Evolutionary conservation across 2,329 filamentous ascomycete genomes (phyloP), one percentile per base, ranked within the genome.

Genomic region (Clonostachys solani): DNA sequence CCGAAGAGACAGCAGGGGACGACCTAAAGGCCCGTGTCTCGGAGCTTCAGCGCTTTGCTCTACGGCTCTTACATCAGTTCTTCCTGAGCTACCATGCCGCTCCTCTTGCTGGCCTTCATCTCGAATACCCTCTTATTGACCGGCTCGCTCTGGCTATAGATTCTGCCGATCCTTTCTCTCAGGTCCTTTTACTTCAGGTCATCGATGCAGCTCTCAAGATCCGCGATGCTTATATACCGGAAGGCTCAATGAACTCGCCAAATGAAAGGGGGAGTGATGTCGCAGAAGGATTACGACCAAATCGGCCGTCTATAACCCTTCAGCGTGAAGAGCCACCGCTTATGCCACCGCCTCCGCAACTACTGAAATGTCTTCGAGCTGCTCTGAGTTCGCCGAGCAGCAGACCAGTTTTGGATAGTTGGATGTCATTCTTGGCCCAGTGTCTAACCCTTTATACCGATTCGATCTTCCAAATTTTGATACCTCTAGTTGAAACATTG

Each of bases 401-500:
- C 54, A 83, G 89, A 6, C 75, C 83, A 9, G 85, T 95, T 6
- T 72, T 99, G 35, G 92, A 97, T 57, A 92, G 89, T 61, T 99
- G 95, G 95, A 84, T 96, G 10, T 77, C 81, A 33, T 92, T 99
- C 55, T 74, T 99, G 8, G 81, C 83, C 5, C 87, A 92, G 60
- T 89, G 90, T 41, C 71, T 99, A 33, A 90, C 92, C 0, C 75
- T 95, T 13, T 96, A 95, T 64, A 80, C 87, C 1, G 84, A 88
- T 40, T 83, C 86, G 6, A 89, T 96, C 42, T 96, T 96, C 62
- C 88, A 96, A 60, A 87, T 94, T 45, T 71, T 99, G 34, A 84
- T 99, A 46, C 94, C 91, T 12, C 74, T 99, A 4, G 92, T 96
- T 2, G 92, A 94, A 64, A 95, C 89, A 33, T 77, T 99, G 40